Base-by-base conservation (phyloP, 2,329 filamentous ascomycete genomes). In the Colletotrichum viniferum region DNA sequence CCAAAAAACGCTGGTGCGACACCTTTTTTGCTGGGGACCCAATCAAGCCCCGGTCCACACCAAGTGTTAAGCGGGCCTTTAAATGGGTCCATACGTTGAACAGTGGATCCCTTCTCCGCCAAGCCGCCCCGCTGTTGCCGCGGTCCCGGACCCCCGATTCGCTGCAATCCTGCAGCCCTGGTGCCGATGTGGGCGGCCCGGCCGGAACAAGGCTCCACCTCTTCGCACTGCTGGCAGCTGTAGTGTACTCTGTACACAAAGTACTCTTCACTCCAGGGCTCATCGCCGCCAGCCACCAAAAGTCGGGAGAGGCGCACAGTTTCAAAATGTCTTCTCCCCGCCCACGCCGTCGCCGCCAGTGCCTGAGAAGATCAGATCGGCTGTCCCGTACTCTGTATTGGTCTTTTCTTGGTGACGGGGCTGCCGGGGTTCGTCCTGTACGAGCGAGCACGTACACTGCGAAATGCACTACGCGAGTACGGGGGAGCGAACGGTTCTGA, bases 371-470 rank as follows among this genome's bases (percentile, higher is more conserved):
- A 62, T 63, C 63, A 56, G 43, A 73, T 73, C 63, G 63, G 34
- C 34, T 26, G 38, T 68, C 26, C 68, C 63, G 48, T 28, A 21
- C 36, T 75, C 68, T 58, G 48, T 28, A 21, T 52, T 75, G 69
- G 52, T 48, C 69, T 69, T 75, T 75, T 75, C 69, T 75, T 68
- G 34, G 73, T 52, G 43, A 75, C 69, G 73, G 72, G 28, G 68
- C 12, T 55, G 30, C 68, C 38, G 24, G 66, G 66, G 66, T 13
- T 24, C n/a, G 12, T 52, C 18, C 24, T 61, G 6, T 13, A 38
- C 30, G 60, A 52, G 60, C 21, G n/a, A 52, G 43, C 43, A 52
- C 43, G n/a, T 7, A 52, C 38, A n/a, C 38, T 48, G 38, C 38
- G 16, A 43, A 43, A 43, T 48, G 18, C 38, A 48, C 38, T 48